Conservation (phyloP, 2,329 filamentous ascomycete species). For the Apiospora aurea region DNA sequence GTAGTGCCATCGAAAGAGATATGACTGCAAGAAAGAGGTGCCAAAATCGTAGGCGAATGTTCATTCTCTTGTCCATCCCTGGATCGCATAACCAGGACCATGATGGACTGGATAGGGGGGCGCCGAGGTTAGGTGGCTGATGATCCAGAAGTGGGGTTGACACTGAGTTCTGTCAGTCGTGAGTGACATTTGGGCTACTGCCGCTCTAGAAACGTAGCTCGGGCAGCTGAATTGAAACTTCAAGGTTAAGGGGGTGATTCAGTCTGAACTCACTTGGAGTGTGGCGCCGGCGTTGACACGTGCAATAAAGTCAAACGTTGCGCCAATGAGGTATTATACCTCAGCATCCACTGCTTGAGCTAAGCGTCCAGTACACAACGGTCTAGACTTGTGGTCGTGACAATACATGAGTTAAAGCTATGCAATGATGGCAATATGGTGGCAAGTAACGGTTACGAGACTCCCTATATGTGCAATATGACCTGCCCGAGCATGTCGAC, state of each 20-base stretch:
- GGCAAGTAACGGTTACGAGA: background rate
- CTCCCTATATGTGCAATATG: background rate
- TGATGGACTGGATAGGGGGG: background rate
- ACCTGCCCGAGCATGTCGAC: background rate
- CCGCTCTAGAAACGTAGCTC: background rate
- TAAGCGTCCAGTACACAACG: background rate
- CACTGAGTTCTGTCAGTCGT: background rate
- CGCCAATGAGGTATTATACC: background rate
- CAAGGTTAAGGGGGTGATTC: no score
- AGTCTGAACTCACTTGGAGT: background rate
- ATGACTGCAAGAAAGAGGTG: background rate
- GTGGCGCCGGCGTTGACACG: background rate
- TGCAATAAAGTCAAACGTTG: background rate
- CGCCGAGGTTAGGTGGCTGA: background rate
- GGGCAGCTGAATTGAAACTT: background rate
- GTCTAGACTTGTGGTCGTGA: background rate
- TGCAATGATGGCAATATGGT: background rate
- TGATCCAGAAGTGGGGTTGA: background rate
- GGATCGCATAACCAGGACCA: background rate
- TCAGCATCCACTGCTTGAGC: background rate
- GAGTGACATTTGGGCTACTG: background rate
- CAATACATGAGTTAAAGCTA: background rate
- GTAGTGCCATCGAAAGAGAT: background rate
- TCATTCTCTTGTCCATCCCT: constrained; percentile 4
- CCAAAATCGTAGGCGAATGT: background rate